phyloP scores from a whole-genome alignment of 306 rosid genomes.

The Cucurbita pepo region DNA sequence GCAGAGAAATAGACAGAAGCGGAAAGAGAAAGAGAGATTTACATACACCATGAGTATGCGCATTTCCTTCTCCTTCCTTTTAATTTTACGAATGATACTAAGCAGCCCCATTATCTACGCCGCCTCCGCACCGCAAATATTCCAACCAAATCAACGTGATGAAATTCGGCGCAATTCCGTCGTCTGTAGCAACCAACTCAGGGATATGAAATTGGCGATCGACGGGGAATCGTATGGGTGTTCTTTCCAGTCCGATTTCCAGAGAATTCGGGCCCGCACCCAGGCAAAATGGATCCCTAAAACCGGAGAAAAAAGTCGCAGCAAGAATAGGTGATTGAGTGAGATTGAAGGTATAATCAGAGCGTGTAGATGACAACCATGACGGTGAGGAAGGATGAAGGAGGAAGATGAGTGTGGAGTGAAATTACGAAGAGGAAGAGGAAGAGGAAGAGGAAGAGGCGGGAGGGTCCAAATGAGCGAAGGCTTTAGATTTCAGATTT shows the following conservation, averaged over 20 bases:
- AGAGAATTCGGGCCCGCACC: neutral
- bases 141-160: neutral
- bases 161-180: neutral
- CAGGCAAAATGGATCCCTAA: neutral
- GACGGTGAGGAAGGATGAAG: neutral
- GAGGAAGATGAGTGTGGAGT: neutral
- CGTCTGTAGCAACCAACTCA: neutral
- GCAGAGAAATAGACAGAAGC: neutral
- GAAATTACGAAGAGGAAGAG: neutral
- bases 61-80: slow-evolving; percentile 85
- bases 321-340: too few species aligned
- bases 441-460: neutral
- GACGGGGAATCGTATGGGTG: neutral
- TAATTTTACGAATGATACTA: slow-evolving; percentile 66
- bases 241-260: neutral
- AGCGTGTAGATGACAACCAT: too few species aligned
- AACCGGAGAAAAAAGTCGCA: neutral
- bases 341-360: too few species aligned
- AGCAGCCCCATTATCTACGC: slow-evolving; percentile 56
- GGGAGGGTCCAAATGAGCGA: neutral
- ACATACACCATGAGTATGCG: slow-evolving; percentile 87
- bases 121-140: neutral
- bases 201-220: neutral
- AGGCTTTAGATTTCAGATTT: too few species aligned
- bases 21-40: neutral